Evolutionary conservation across 495 filamentous ascomycete genomes (phyloP).

Genomic region (Rhypophila decipiens): DNA sequence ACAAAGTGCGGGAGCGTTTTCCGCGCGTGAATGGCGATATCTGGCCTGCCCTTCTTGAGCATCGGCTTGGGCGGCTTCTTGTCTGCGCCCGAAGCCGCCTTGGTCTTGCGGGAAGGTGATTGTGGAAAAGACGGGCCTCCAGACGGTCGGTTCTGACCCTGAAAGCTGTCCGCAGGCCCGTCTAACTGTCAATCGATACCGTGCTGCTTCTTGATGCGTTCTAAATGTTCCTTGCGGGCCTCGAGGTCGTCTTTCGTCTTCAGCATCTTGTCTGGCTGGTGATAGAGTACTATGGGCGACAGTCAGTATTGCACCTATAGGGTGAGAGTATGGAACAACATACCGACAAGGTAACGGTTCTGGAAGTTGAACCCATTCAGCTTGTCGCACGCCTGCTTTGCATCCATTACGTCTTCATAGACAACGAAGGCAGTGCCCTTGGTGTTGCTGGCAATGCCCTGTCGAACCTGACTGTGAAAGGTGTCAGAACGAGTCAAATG

Average conservation of each 20-base stretch:
- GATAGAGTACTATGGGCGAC: conserved; percentile 70
- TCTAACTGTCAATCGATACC: conserved; percentile 90
- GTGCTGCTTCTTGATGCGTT: conserved; percentile 94
- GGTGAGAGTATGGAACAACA: conserved; percentile 24
- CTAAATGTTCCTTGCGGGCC: conserved; percentile 91
- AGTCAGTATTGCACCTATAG: neutral
- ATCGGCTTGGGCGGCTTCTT: conserved; percentile 18
- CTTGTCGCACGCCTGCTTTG: conserved; percentile 97
- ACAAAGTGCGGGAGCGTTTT: conserved; percentile 39
- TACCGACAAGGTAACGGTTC: conserved; percentile 98
- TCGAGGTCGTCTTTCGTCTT: conserved; percentile 90
- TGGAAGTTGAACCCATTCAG: conserved; percentile 99
- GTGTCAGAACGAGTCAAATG: neutral
- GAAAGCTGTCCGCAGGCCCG: conserved; percentile 50
- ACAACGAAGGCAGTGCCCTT: conserved; percentile 99
- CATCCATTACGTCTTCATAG: conserved; percentile 99
- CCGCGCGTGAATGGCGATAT: conserved; percentile 29
- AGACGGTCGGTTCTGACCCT: conserved; percentile 37
- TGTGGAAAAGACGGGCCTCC: conserved; percentile 46
- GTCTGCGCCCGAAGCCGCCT: conserved; percentile 17
- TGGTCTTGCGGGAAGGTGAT: conserved; percentile 31
- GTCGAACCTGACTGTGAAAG: conserved; percentile 79
- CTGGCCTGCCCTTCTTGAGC: conserved; percentile 28
- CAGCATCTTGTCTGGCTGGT: conserved; percentile 96
- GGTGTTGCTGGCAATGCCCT: conserved; percentile 93